phyloP scores from a whole-genome alignment of 441 rosid genomes.

The Adansonia madagascariensis region DNA sequence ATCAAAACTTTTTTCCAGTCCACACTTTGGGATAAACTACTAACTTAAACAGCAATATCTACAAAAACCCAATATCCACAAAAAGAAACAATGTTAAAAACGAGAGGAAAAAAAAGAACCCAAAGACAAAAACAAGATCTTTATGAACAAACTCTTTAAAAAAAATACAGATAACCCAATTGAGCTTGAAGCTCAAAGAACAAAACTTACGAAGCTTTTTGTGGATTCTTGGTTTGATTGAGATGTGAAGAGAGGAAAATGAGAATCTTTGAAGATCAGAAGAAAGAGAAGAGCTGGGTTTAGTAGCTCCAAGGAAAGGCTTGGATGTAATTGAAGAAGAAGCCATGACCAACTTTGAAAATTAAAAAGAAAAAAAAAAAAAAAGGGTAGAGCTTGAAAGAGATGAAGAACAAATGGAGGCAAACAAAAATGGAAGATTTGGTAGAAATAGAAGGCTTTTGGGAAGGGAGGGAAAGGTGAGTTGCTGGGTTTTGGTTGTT shows the following conservation, averaged over 20 bases:
- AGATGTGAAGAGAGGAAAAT: constrained; percentile 53
- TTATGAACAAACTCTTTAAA: not conserved
- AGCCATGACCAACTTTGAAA: constrained; percentile 44
- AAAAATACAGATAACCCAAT: not conserved
- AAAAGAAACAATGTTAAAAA: not conserved
- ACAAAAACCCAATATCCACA: not conserved
- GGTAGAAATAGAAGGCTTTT: not conserved
- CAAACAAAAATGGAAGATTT: not conserved
- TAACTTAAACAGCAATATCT: not conserved
- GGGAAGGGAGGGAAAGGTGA: constrained; percentile 29
- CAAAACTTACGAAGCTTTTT: constrained; percentile 67
- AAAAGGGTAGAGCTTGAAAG: constrained; percentile 16
- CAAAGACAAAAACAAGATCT: not conserved
- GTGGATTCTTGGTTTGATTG: constrained; percentile 47
- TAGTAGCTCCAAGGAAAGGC: constrained; percentile 57
- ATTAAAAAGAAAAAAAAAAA: not conserved
- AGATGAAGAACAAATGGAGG: constrained; percentile 10
- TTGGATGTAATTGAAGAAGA: constrained; percentile 52
- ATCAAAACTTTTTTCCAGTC: not conserved
- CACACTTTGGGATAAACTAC: not conserved
- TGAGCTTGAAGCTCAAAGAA: not conserved
- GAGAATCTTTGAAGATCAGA: constrained; percentile 56
- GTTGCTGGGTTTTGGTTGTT: constrained; percentile 34
- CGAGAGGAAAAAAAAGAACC: not conserved
- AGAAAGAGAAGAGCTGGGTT: constrained; percentile 35